phyloP scores from a whole-genome alignment of 108 stramenopile species.

The Mediolabrus comicus region DNA sequence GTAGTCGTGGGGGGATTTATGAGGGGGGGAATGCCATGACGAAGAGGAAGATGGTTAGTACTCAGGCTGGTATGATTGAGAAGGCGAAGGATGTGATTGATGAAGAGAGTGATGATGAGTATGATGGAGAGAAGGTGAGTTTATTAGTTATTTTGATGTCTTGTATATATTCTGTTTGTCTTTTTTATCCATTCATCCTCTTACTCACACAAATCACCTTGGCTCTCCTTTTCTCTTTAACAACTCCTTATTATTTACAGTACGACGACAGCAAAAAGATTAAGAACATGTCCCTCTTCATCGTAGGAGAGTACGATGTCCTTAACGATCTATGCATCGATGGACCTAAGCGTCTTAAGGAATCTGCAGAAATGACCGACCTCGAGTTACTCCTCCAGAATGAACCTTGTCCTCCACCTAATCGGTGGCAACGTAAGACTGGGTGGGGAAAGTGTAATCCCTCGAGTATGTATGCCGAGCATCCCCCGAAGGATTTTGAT shows the following conservation, averaged over 20 bases:
- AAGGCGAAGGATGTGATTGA: constrained; percentile 88
- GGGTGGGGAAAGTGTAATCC: constrained; percentile 46
- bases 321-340: constrained; percentile 86
- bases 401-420: constrained; percentile 40
- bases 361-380: constrained; percentile 53
- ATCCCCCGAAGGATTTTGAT: constrained; percentile 40
- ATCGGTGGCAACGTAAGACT: constrained; percentile 41
- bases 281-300: constrained; percentile 66
- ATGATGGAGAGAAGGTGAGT: constrained; percentile 24
- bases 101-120: constrained; percentile 32
- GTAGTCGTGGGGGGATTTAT: not conserved
- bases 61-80: constrained; percentile 82
- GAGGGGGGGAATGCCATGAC: constrained; percentile 31
- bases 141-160: not conserved
- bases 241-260: not conserved
- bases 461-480: constrained; percentile 28
- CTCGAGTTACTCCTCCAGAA: constrained; percentile 38
- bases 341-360: constrained; percentile 77
- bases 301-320: constrained; percentile 83
- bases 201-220: not conserved
- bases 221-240: not conserved
- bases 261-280: constrained; percentile 60
- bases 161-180: not conserved
- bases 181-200: not conserved
- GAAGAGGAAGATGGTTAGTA: constrained; percentile 66